Base-by-base conservation (phyloP, 2,329 filamentous ascomycete species). In the Penicillium sp. region DNA sequence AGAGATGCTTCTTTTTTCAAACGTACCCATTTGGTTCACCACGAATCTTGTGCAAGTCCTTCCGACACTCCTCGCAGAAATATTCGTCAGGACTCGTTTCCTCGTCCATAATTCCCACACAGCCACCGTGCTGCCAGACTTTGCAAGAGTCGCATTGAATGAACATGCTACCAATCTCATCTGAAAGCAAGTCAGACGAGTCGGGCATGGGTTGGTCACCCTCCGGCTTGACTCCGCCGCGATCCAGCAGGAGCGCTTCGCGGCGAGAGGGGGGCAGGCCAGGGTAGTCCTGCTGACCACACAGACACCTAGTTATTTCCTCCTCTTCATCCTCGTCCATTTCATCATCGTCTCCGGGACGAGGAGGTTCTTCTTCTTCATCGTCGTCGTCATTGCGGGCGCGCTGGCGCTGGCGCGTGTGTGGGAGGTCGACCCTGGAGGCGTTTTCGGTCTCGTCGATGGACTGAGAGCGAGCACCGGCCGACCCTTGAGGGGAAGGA, bases 51-150 rank as follows among this genome's bases (percentile, higher is more conserved):
- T 99, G 94, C 48, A 96, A 82, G 71, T 96, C 92, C 71, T 92
- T 92, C 62, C 90, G 87, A 77, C 94, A 99, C 73, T 91, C 85
- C 77, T 99, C 94, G 77, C 94, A 99, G 71, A 94, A 99, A 78
- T 99, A 99, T 74, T 97, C 92, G 51, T 97, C 93, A 9, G 94
- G 94, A 62, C 91, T 93, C 72, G 89, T 88, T 64, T 90, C 88
- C 75, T 96, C 93, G 64, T 94, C 94, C 79, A 96, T 92, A 68
- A 99, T 96, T 56, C 94, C 93, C 55, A 99, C 93, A 70, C 94
- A 99, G 56, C 92, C 93, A 67, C 94, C 94, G 72, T 99, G 94
- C 74, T 99, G 94, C 94, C 93, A 99, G 60, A 97, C 94, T 72
- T 96, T 95, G 81, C 94, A 99, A 61, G 90, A 82, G 76, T 97